Evolutionary conservation across 768 basidiomycete genomes (phyloP).

Genomic region (Lactarius sanguifluus): DNA sequence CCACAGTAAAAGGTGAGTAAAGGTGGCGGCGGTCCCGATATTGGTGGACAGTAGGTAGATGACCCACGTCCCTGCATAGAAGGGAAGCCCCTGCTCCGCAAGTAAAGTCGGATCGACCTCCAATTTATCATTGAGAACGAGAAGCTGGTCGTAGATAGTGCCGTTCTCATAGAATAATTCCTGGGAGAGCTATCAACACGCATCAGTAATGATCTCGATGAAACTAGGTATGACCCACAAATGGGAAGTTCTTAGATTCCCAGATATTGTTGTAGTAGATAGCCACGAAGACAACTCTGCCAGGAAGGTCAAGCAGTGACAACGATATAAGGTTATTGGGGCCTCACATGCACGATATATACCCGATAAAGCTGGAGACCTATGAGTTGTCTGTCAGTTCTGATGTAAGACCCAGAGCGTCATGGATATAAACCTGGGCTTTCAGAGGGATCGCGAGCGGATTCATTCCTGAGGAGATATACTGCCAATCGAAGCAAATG

Average conservation of each 20-base stretch:
- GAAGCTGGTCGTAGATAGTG: constrained; percentile 31
- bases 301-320: constrained; percentile 1
- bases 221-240: constrained; percentile 8
- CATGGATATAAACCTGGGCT: constrained; percentile 37
- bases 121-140: constrained; percentile 40
- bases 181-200: constrained; percentile 30
- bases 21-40: constrained; percentile 49
- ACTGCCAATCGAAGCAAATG: constrained; percentile 34
- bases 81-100: constrained; percentile 45
- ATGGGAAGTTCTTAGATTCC: constrained; percentile 29
- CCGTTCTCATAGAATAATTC: constrained; percentile 32
- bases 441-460: constrained; percentile 56
- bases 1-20: constrained; percentile 50
- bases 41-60: constrained; percentile 46
- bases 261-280: constrained; percentile 35
- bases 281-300: constrained; percentile 32
- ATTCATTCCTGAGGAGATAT: constrained; percentile 38
- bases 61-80: constrained; percentile 51
- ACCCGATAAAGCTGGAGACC: constrained; percentile 50
- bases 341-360: constrained; percentile 51
- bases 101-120: constrained; percentile 45
- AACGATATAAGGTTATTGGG: background rate
- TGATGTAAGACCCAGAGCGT: background rate
- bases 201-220: background rate
- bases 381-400: constrained; percentile 26